Conservation (phyloP, 2,329 filamentous ascomycete species). For the Calonectria honghensis region DNA sequence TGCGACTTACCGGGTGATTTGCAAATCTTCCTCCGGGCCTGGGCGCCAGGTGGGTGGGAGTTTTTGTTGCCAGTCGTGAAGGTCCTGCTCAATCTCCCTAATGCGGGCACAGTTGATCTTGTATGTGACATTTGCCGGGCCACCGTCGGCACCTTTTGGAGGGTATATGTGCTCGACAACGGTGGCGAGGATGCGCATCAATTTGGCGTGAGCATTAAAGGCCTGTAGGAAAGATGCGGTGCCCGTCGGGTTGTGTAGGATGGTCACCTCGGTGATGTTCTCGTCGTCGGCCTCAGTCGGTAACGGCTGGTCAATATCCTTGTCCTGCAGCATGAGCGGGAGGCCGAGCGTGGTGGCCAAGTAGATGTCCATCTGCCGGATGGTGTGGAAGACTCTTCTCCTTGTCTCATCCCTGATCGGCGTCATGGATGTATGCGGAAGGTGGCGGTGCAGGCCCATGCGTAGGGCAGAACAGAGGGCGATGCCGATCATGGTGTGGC, state of each 20-base stretch:
- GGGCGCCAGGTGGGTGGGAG: background rate
- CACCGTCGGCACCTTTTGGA: background rate
- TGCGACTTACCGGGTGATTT: background rate
- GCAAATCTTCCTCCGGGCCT: background rate
- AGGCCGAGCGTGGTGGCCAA: background rate
- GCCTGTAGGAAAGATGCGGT: background rate
- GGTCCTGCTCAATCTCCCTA: background rate
- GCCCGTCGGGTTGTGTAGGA: background rate
- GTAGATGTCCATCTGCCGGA: constrained; percentile 2
- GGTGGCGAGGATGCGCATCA: constrained; percentile 1
- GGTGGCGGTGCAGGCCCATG: background rate
- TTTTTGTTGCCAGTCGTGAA: background rate
- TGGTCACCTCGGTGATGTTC: background rate
- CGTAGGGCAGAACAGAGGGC: background rate
- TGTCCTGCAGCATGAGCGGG: background rate
- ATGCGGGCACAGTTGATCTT: constrained; percentile 2
- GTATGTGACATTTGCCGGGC: background rate
- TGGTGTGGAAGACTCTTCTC: constrained; percentile 1
- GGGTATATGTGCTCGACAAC: constrained; percentile 9
- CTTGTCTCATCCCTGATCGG: constrained; percentile 2
- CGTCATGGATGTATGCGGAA: constrained; percentile 9
- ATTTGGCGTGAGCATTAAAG: background rate
- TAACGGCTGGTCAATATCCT: background rate
- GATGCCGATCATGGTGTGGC: constrained; percentile 4
- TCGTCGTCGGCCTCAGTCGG: background rate